Conservation (phyloP, 306 rosid genomes). For the Castanea sativa region DNA sequence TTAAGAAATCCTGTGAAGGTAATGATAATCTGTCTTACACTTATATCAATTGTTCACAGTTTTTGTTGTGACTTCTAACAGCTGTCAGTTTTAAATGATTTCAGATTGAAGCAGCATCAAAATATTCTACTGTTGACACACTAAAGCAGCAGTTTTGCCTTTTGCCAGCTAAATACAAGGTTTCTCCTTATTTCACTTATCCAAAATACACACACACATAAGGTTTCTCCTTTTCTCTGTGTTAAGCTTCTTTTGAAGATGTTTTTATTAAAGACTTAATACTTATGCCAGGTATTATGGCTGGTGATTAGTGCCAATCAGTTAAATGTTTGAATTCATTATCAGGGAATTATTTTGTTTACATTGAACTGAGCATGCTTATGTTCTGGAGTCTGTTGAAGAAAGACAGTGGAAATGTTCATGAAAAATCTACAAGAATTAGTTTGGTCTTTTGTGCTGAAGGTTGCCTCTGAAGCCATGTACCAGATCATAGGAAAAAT, state of each 20-base stretch:
- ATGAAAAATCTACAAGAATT: background rate
- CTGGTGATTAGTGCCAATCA: background rate
- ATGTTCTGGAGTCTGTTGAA: background rate
- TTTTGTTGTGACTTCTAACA: background rate
- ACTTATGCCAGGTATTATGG: background rate
- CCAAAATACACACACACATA: no score
- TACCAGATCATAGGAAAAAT: background rate
- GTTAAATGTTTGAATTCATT: background rate
- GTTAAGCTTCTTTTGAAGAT: background rate
- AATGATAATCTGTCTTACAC: conserved; percentile 5
- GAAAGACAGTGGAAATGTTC: background rate
- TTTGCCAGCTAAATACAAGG: conserved; percentile 81
- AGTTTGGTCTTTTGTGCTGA: background rate
- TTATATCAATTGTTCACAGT: background rate
- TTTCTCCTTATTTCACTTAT: conserved; percentile 8
- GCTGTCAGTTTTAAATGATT: conserved; percentile 8
- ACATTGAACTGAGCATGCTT: background rate
- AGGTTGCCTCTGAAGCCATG: background rate
- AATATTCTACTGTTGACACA: conserved; percentile 92
- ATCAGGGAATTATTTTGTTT: background rate
- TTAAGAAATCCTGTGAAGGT: conserved; percentile 95
- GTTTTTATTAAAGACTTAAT: background rate
- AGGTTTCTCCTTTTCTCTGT: background rate
- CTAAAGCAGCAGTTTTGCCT: conserved; percentile 77
- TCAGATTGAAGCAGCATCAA: conserved; percentile 88